A percentile compares a stretch with the other conserved stretches of the same genome.
Evolutionary conservation across 805 yeast species (phyloP).

Genomic region (Lipomyces yamadae): DNA sequence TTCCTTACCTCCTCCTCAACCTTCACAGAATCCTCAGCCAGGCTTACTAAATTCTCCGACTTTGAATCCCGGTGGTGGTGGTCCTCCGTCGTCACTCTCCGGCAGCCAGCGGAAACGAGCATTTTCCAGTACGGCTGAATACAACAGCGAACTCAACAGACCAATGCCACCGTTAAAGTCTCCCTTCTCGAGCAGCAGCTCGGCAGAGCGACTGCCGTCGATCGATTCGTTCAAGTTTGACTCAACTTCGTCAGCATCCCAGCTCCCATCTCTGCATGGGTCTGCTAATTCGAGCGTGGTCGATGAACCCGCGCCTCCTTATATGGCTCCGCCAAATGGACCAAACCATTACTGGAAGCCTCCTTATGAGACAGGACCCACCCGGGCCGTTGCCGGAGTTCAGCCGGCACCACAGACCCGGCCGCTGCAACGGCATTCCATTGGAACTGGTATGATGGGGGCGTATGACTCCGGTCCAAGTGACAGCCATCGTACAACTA

Average conservation of each 20-base stretch:
- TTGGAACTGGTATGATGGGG: slow-evolving; percentile 25
- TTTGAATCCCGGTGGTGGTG: slow-evolving; percentile 8
- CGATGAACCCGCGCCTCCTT: slow-evolving; percentile 17
- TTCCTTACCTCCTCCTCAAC: slow-evolving; percentile 19
- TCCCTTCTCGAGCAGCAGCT: slow-evolving; percentile 14
- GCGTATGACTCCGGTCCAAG: slow-evolving; percentile 2
- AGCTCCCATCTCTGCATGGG: slow-evolving; percentile 9
- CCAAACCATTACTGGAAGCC: slow-evolving; percentile 34
- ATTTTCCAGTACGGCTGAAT: slow-evolving; percentile 31
- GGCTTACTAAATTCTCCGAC: slow-evolving; percentile 10
- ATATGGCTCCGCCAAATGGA: slow-evolving; percentile 32
- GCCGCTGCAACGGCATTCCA: slow-evolving; percentile 21
- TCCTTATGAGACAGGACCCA: slow-evolving; percentile 18
- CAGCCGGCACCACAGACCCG: not conserved
- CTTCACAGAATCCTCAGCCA: slow-evolving; percentile 11
- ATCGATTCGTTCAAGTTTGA: slow-evolving; percentile 33
- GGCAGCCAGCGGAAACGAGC: slow-evolving; percentile 37
- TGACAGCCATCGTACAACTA: not conserved
- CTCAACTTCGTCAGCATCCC: slow-evolving; percentile 6
- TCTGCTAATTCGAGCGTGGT: not conserved
- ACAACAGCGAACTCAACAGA: slow-evolving; percentile 17
- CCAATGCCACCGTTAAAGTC: slow-evolving; percentile 17
- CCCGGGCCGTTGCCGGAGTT: not conserved
- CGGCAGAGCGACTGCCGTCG: slow-evolving; percentile 38
- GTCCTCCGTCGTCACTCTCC: not conserved